A percentile compares a stretch with the other conserved stretches of the same genome.
Conservation (phyloP, 2,329 filamentous ascomycete species). For the Rosellinia necatrix region DNA sequence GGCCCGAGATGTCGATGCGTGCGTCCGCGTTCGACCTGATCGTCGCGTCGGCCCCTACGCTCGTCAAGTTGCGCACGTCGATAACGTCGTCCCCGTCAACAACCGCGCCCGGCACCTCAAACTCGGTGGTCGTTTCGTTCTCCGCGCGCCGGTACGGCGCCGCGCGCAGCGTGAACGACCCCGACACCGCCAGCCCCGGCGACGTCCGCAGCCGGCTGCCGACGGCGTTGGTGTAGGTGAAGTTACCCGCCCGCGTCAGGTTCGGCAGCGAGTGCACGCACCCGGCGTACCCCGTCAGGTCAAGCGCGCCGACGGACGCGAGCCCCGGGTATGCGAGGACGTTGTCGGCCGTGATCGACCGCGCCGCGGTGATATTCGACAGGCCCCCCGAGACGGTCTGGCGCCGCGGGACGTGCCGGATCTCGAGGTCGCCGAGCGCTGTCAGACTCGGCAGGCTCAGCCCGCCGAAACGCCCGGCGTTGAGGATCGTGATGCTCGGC, state of each 20-base stretch:
- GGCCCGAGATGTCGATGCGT: not conserved
- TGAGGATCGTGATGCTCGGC: not conserved
- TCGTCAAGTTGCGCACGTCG: not conserved
- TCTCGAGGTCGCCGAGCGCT: not conserved
- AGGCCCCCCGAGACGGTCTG: not conserved
- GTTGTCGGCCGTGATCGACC: not conserved
- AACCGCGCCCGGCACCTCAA: not conserved
- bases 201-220: not conserved
- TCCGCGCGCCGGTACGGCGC: not conserved
- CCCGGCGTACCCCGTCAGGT: conserved; percentile 5
- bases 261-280: not conserved
- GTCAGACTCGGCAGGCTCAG: conserved; percentile 3
- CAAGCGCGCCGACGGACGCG: not conserved
- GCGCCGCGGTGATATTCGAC: not conserved
- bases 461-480: conserved; percentile 1
- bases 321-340: not conserved
- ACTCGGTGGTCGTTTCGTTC: not conserved
- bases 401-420: conserved; percentile 1
- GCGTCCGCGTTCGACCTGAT: conserved; percentile 1
- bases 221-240: conserved; percentile 1
- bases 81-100: not conserved
- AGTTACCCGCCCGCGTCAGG: not conserved
- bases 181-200: not conserved
- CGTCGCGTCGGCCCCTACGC: conserved; percentile 2
- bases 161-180: conserved; percentile 1